Evolutionary conservation across 805 yeast species (phyloP), one percentile per base, ranked within the genome.

Genomic region (Ogataea thermomethanolica): DNA sequence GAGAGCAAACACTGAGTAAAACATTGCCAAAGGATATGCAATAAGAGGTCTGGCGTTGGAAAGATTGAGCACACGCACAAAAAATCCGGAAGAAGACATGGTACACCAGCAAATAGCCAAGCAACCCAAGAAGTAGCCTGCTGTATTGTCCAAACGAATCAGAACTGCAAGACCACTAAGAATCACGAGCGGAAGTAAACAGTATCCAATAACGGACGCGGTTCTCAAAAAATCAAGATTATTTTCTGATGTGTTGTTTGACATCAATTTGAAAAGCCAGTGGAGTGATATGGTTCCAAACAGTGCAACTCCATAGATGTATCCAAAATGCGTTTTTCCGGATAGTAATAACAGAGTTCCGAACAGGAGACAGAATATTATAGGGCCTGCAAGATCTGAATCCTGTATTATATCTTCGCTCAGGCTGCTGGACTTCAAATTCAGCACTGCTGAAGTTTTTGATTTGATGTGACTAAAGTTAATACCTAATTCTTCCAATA

Each of bases 251-350:
- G 69, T 66, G 33, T 71, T 72, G 41, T 74, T 76, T 41, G 95
- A 80, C 99, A 93, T 93, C 46, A 88, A 70, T 59, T 84, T 89
- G 61, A 95, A 84, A 44, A 93, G 69, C 52, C 77, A 76, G 64
- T 90, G 97, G 49, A 89, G 75, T 24, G 95, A 79, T 11, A 87
- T 59, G 1, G 95, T 84, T 12, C 99, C 99, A 52, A 91, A 80
- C 30, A 93, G 65, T 0, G 96, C 98, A 29, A 93, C 95, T 28
- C 99, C 98, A 57, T 93, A 93, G 35, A 93, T 85, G 62, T 93
- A 93, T 2, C 98, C 98, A 59, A 93, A 93, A 61, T 93, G 98
- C 11, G 91, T 85, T 61, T 91, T 93, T 5, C 99, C 98, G 1
- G 95, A 81, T 31, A 90, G 70, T 36, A 91, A 67, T 39, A 93